Percentiles rank a stretch among this genome's conserved stretches.
Conservation (phyloP, 495 filamentous ascomycete species). For the Neurospora pannonica region DNA sequence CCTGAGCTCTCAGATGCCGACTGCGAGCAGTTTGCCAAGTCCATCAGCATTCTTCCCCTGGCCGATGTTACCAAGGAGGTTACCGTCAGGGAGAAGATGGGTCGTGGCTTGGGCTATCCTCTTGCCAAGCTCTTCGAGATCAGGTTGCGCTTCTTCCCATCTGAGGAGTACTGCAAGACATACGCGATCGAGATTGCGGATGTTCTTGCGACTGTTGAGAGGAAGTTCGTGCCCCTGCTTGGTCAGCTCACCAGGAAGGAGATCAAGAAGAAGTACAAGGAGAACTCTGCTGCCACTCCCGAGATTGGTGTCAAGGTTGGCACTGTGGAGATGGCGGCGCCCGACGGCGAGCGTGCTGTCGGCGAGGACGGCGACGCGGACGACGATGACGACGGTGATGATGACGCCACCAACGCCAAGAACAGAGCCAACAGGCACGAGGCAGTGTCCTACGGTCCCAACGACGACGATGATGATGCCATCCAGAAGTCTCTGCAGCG, state of each 20-base stretch:
- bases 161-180: constrained; percentile 68
- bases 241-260: constrained; percentile 60
- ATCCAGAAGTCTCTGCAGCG: constrained; percentile 50
- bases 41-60: constrained; percentile 79
- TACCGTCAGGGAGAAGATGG: constrained; percentile 66
- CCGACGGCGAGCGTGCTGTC: constrained; percentile 31
- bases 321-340: constrained; percentile 48
- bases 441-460: constrained; percentile 78
- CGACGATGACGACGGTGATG: constrained; percentile 70
- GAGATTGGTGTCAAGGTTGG: constrained; percentile 75
- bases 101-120: constrained; percentile 50
- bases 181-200: constrained; percentile 75
- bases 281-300: constrained; percentile 60
- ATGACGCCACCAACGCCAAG: constrained; percentile 77
- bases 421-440: constrained; percentile 63
- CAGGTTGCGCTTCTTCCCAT: constrained; percentile 71
- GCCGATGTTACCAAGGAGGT: constrained; percentile 79
- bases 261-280: constrained; percentile 64
- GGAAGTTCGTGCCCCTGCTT: constrained; percentile 63
- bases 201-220: constrained; percentile 69
- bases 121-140: constrained; percentile 80
- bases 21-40: constrained; percentile 77
- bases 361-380: constrained; percentile 50
- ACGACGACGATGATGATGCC: constrained; percentile 81
- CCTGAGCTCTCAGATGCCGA: constrained; percentile 60